A percentile compares a stretch with the other conserved stretches of the same genome.
phyloP scores from a whole-genome alignment of 805 yeast genomes.

The Schwanniomyces pseudopolymorphus region DNA sequence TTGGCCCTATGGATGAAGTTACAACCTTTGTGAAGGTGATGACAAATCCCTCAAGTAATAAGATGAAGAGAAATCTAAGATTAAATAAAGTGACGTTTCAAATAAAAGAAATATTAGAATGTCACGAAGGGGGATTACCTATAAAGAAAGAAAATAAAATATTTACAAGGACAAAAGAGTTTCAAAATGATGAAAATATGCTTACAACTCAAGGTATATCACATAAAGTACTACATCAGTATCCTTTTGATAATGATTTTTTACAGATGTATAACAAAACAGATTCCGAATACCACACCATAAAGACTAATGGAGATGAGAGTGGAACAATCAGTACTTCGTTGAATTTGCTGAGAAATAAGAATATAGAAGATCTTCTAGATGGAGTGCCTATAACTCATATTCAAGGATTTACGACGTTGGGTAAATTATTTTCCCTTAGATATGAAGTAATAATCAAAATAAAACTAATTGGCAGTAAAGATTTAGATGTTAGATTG shows the following conservation, averaged over 20 bases:
- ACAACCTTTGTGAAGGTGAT: slow-evolving; percentile 37
- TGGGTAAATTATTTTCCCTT: slow-evolving; percentile 51
- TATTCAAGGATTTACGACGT: slow-evolving; percentile 50
- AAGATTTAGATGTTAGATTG: slow-evolving; percentile 48
- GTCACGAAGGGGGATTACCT: slow-evolving; percentile 51
- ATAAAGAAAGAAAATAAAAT: slow-evolving; percentile 47
- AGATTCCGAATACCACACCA: neutral
- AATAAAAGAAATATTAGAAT: slow-evolving; percentile 53
- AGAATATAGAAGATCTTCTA: slow-evolving; percentile 23
- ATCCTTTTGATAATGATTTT: slow-evolving; percentile 38
- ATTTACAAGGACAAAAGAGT: slow-evolving; percentile 29
- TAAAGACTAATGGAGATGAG: slow-evolving; percentile 4
- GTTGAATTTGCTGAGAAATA: slow-evolving; percentile 20
- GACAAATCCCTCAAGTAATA: slow-evolving; percentile 36
- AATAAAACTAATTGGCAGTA: slow-evolving; percentile 48
- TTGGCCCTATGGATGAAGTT: slow-evolving; percentile 58
- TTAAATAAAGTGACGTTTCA: slow-evolving; percentile 48
- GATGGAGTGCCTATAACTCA: slow-evolving; percentile 45
- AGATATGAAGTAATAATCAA: slow-evolving; percentile 52
- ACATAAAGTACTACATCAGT: slow-evolving; percentile 21
- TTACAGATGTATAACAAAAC: slow-evolving; percentile 19
- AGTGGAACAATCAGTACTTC: slow-evolving; percentile 11
- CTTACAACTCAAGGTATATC: slow-evolving; percentile 27
- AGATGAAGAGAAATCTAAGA: slow-evolving; percentile 29
- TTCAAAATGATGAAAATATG: slow-evolving; percentile 15